A percentile compares a stretch with the other conserved stretches of the same genome.
Conservation (phyloP, 2,329 filamentous ascomycete species). For the Calonectria crousiana region DNA sequence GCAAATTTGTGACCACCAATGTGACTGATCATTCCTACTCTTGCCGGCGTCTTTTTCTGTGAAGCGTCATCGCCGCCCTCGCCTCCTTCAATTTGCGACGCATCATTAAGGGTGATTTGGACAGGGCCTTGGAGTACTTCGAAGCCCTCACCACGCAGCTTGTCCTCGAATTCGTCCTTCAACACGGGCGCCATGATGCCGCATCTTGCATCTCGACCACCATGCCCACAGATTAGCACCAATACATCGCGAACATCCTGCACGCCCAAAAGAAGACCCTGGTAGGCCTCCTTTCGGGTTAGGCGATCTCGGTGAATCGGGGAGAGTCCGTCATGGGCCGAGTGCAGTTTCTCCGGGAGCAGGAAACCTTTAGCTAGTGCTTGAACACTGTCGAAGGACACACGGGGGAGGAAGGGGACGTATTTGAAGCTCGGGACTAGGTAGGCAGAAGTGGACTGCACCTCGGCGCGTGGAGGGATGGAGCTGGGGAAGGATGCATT, state of each 20-base stretch:
- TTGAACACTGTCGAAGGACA: conserved; percentile 66
- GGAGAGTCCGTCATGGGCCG: conserved; percentile 70
- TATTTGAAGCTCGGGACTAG: conserved; percentile 88
- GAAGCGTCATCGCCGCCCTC: neutral
- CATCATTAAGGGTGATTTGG: conserved; percentile 42
- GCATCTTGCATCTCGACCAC: conserved; percentile 83
- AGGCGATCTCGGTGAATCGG: conserved; percentile 67
- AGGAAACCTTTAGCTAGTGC: conserved; percentile 75
- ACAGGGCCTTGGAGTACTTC: conserved; percentile 61
- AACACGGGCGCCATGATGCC: conserved; percentile 84
- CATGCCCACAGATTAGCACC: conserved; percentile 92
- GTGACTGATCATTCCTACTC: conserved; percentile 80
- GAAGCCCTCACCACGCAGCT: conserved; percentile 64
- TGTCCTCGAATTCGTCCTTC: conserved; percentile 74
- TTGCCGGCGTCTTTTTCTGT: conserved; percentile 55
- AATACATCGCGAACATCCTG: conserved; percentile 74
- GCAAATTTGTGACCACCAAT: conserved; percentile 89
- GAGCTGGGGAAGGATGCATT: conserved; percentile 80
- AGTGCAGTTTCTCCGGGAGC: conserved; percentile 72
- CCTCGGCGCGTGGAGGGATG: conserved; percentile 54
- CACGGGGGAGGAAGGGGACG: conserved; percentile 76
- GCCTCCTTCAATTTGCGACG: conserved; percentile 35
- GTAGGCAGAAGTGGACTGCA: conserved; percentile 74
- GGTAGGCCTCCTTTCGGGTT: conserved; percentile 65
- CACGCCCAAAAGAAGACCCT: conserved; percentile 65